These are phyloP conservation scores for Ballota nigra DNA, from an alignment of 257 asterid species.

Conservation along the genomic window DNA sequence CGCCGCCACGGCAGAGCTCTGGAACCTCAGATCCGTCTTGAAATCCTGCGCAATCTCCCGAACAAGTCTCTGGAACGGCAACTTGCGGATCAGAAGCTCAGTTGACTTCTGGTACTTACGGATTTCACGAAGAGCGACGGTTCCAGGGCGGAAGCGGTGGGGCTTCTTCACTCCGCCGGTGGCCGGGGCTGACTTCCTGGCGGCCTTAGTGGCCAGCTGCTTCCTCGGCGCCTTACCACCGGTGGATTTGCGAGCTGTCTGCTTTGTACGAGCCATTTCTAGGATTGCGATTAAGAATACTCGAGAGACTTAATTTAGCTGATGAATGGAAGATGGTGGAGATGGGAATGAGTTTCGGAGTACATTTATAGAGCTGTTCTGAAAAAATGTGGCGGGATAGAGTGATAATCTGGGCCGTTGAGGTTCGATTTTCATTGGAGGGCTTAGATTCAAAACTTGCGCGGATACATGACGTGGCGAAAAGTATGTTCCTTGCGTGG, in stretches of 20 bases:
- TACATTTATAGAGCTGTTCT: conserved; percentile 14
- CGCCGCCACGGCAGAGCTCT: conserved; percentile 42
- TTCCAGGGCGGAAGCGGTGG: conserved; percentile 44
- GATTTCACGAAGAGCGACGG: conserved; percentile 43
- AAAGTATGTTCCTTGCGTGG: background rate
- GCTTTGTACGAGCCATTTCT: conserved; percentile 45
- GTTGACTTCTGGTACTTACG: conserved; percentile 43
- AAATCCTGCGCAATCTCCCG: conserved; percentile 46
- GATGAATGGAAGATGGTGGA: background rate
- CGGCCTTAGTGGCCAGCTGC: conserved; percentile 48
- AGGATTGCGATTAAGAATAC: background rate
- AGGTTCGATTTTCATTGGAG: background rate
- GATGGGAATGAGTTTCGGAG: background rate
- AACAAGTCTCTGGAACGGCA: conserved; percentile 48
- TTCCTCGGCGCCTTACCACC: conserved; percentile 49
- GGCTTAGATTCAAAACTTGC: background rate
- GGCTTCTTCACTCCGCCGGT: conserved; percentile 54
- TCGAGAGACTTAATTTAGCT: background rate
- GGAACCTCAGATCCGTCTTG: conserved; percentile 45
- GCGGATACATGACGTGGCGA: conserved; percentile 31
- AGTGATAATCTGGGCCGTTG: conserved; percentile 11
- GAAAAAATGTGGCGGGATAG: conserved; percentile 33
- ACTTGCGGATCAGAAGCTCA: conserved; percentile 40
- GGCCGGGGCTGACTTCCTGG: conserved; percentile 48
- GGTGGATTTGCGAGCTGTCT: conserved; percentile 43